These are phyloP conservation scores for Lipomyces spencermartinsiae DNA, from an alignment of 805 yeast species.

Conservation along the genomic window DNA sequence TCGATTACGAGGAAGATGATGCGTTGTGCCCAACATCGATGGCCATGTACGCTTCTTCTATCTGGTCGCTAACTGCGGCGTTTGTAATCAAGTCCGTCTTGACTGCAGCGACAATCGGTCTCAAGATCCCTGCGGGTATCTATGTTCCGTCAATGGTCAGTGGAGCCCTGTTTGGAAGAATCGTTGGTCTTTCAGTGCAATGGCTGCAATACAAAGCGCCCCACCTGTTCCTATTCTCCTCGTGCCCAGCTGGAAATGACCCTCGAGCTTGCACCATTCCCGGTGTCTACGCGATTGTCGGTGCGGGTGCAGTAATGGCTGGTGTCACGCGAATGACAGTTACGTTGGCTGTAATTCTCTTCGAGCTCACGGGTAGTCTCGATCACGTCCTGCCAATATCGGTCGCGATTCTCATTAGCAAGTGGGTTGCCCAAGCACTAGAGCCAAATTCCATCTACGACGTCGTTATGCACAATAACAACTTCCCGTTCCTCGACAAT, in stretches of 20 bases:
- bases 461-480: conserved; percentile 53
- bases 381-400: conserved; percentile 64
- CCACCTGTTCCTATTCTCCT: conserved; percentile 33
- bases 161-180: conserved; percentile 65
- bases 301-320: conserved; percentile 66
- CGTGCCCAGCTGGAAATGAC: conserved; percentile 38
- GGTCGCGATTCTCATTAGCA: conserved; percentile 61
- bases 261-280: conserved; percentile 51
- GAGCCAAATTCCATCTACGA: conserved; percentile 61
- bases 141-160: conserved; percentile 70
- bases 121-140: conserved; percentile 65
- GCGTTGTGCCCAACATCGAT: conserved; percentile 26
- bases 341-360: conserved; percentile 57
- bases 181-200: conserved; percentile 54
- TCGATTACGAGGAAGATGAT: conserved; percentile 16
- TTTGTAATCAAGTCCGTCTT: conserved; percentile 53
- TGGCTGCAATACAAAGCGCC: conserved; percentile 47
- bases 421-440: conserved; percentile 60
- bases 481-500: conserved; percentile 61
- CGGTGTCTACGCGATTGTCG: conserved; percentile 60
- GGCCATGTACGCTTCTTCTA: conserved; percentile 20
- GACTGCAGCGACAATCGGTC: conserved; percentile 62
- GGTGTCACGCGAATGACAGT: conserved; percentile 63
- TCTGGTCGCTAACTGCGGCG: conserved; percentile 50
- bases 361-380: conserved; percentile 62